Evolutionary conservation across 2,329 filamentous ascomycete species (phyloP), one percentile per base, ranked within the genome.

Genomic region (Xylariaceae sp.): DNA sequence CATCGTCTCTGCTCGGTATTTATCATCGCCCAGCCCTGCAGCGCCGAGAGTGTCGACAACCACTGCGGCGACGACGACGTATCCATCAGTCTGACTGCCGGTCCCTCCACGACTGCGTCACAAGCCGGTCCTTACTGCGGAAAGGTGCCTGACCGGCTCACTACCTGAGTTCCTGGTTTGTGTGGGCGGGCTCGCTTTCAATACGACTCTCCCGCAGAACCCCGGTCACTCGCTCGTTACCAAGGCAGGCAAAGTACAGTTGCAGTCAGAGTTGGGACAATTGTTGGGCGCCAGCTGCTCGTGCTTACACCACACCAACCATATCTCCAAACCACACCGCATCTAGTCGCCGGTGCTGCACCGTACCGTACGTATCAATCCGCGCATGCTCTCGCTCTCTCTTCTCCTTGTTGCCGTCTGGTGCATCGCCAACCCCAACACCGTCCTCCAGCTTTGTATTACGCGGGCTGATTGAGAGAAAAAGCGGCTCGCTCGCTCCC

Each of bases 261-360:
- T n/a, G n/a, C n/a, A n/a, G 44, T 57, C 50, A 45, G 17, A 50
- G 45, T 51, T 47, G 52, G 57, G 36, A 39, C 51, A 34, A 45
- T 45, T 53, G 57, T 58, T 63, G 58, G 62, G 61, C 56, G 61
- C 60, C 57, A 42, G 45, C 50, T 52, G 55, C 56, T 60, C 51
- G 50, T 65, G 62, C 62, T 64, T 62, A 66, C 61, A 64, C 62
- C 62, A 60, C 56, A 57, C 60, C 62, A 58, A 52, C 47, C 47
- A 54, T 18, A 48, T 47, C 13, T 38, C 13, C 34, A 38, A 16
- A 48, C 49, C 56, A 58, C 58, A 60, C 56, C 58, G 56, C 55
- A 60, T 58, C 55, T 51, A 43, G 39, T 50, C 31, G 16, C 36
- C n/a, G 17, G 13, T 28, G 49, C 52, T 58, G 52, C 55, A 55